Base-by-base conservation (phyloP, 768 basidiomycete genomes). In the Boletus fagicola region DNA sequence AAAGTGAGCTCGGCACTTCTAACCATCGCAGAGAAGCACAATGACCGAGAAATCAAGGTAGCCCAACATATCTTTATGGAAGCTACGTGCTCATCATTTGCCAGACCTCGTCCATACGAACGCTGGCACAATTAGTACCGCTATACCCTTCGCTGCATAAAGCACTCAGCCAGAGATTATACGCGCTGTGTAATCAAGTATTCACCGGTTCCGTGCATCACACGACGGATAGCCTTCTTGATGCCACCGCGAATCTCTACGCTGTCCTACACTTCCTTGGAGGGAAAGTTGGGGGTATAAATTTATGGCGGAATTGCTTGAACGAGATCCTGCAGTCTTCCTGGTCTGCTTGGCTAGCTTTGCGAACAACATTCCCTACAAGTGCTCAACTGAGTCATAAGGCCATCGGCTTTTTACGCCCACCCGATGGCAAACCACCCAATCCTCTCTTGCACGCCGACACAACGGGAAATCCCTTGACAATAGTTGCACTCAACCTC, bases 271-370 rank as follows among this genome's bases (percentile, higher is more conserved):
- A 87, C 69, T 72, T 82, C 30, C 85, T 88, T 0, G 90, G 90
- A 22, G 92, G 92, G 9, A 94, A 92, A 71, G 84, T 90, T 10
- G 88, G 86, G 26, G 84, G 85, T 16, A 77, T 83, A 12, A 81
- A 76, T 51, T 63, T 87, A 6, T 94, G 92, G 92, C 80, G 86
- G 60, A 90, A 87, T 63, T 84, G 83, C 16, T 57, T 92, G 26
- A 88, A 92, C 49, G 87, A 87, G 30, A 84, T 85, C 2, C 57
- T 93, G 49, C 74, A 73, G 0, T 84, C 86, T 64, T 84, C 82
- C n/a, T 86, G 83, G 83, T 77, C 75, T 56, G 80, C 87, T 3
- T 82, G 90, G 66, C 58, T 73, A 28, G 70, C 77, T 7, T 58
- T 93, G 49, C 76, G 88, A 56, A 81, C 83, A 13, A 87, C 88